phyloP scores from a whole-genome alignment of 495 filamentous ascomycete species.

The Penicillium cinerascens region DNA sequence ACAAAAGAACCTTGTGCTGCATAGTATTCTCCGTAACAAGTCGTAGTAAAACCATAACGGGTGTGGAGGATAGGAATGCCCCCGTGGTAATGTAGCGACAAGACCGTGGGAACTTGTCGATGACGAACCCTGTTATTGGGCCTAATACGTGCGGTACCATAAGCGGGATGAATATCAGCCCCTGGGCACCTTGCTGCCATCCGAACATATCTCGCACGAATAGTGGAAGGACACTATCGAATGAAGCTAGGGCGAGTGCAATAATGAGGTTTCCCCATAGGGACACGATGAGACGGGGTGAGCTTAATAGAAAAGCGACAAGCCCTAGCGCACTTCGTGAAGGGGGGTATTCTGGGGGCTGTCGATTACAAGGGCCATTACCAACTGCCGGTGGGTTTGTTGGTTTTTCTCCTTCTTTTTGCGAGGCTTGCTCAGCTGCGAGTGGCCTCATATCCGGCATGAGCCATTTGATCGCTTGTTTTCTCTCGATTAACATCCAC shows the following conservation, averaged over 20 bases:
- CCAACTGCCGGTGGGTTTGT: neutral
- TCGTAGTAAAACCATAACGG: conserved; percentile 61
- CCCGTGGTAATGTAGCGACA: conserved; percentile 57
- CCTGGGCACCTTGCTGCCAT: conserved; percentile 69
- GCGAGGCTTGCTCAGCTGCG: neutral
- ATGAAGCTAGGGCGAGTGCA: conserved; percentile 37
- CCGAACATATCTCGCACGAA: conserved; percentile 60
- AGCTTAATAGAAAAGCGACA: conserved; percentile 49
- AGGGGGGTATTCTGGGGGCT: conserved; percentile 27
- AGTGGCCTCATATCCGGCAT: conserved; percentile 7
- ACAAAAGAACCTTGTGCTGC: conserved; percentile 63
- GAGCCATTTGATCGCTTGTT: conserved; percentile 62
- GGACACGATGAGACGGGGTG: conserved; percentile 52
- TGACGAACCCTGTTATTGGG: conserved; percentile 60
- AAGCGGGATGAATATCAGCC: conserved; percentile 68
- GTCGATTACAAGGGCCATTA: neutral
- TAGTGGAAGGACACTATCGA: conserved; percentile 63
- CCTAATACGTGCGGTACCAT: conserved; percentile 62
- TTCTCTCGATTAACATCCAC: conserved; percentile 71
- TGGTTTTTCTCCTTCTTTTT: neutral
- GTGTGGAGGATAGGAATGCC: conserved; percentile 59
- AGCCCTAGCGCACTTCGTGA: conserved; percentile 11
- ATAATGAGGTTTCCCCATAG: conserved; percentile 54
- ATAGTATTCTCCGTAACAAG: conserved; percentile 59
- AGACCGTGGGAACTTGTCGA: conserved; percentile 57